phyloP scores from a whole-genome alignment of 2,329 filamentous ascomycete species.

The Cladosporium sphaerospermum region DNA sequence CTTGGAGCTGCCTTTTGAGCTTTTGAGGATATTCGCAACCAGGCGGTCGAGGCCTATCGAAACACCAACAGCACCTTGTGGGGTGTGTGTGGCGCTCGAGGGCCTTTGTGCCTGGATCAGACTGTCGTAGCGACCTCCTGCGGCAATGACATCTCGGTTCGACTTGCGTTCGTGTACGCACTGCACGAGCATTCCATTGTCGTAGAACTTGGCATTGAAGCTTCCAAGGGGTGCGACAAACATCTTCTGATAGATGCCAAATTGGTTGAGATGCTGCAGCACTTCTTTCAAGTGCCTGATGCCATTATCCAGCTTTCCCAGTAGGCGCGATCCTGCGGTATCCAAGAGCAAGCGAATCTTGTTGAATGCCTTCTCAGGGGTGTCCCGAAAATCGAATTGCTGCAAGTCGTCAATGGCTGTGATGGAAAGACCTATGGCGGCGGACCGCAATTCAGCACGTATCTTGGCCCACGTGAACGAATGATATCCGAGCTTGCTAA shows the following conservation, averaged over 20 bases:
- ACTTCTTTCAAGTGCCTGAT: slow-evolving; percentile 70
- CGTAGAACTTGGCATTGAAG: slow-evolving; percentile 86
- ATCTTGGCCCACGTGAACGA: slow-evolving; percentile 79
- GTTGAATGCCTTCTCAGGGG: slow-evolving; percentile 66
- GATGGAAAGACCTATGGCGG: slow-evolving; percentile 72
- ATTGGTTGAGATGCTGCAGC: slow-evolving; percentile 66
- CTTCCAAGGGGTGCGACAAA: slow-evolving; percentile 81
- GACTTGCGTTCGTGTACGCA: slow-evolving; percentile 81
- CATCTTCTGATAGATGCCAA: slow-evolving; percentile 69
- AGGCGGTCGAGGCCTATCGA: slow-evolving; percentile 84
- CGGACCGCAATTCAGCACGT: slow-evolving; percentile 72
- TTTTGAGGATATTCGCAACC: slow-evolving; percentile 53
- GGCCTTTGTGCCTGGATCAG: slow-evolving; percentile 79
- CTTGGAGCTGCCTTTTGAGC: slow-evolving; percentile 15
- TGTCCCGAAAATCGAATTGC: slow-evolving; percentile 81
- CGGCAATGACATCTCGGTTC: slow-evolving; percentile 76
- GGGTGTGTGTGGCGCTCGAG: slow-evolving; percentile 47
- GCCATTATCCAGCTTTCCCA: slow-evolving; percentile 32
- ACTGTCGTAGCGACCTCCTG: slow-evolving; percentile 86
- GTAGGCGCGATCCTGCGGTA: slow-evolving; percentile 33
- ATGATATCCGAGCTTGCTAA: slow-evolving; percentile 82
- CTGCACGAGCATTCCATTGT: slow-evolving; percentile 79
- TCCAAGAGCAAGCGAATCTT: slow-evolving; percentile 53
- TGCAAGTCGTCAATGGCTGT: slow-evolving; percentile 87
- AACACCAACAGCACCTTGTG: slow-evolving; percentile 69